phyloP scores from a whole-genome alignment of 257 asterid species.

The Plectranthus barbatus region DNA sequence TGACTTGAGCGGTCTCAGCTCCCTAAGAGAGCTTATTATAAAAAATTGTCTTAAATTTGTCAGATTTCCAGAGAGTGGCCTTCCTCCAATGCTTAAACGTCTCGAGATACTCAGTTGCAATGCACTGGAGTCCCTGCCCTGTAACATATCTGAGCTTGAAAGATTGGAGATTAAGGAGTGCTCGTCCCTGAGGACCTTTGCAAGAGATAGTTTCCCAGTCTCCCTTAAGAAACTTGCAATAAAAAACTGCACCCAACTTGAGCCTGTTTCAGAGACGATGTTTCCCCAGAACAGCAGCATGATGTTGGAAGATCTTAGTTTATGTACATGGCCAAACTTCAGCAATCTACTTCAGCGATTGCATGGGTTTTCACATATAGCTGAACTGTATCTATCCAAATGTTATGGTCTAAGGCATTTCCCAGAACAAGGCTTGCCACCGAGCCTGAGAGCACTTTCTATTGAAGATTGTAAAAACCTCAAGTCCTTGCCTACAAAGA shows the following conservation, averaged over 20 bases:
- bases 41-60: slow-evolving; percentile 38
- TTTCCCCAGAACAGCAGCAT: slow-evolving; percentile 22
- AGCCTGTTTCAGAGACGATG: slow-evolving; percentile 32
- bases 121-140: slow-evolving; percentile 45
- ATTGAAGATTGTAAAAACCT: slow-evolving; percentile 46
- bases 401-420: slow-evolving; percentile 35
- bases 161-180: slow-evolving; percentile 59
- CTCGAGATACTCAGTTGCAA: slow-evolving; percentile 54
- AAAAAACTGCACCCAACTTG: slow-evolving; percentile 43
- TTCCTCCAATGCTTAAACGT: slow-evolving; percentile 53
- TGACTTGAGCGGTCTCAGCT: slow-evolving; percentile 30
- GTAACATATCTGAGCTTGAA: slow-evolving; percentile 40
- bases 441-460: slow-evolving; percentile 44
- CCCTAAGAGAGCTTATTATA: slow-evolving; percentile 46
- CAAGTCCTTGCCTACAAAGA: slow-evolving; percentile 40
- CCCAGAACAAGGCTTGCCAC: slow-evolving; percentile 55
- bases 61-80: slow-evolving; percentile 39
- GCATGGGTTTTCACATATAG: slow-evolving; percentile 36
- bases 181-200: slow-evolving; percentile 42
- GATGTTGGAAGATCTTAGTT: slow-evolving; percentile 47
- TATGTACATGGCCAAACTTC: slow-evolving; percentile 42
- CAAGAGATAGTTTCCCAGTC: slow-evolving; percentile 31
- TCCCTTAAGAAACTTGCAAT: slow-evolving; percentile 47
- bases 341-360: slow-evolving; percentile 29
- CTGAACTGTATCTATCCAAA: slow-evolving; percentile 37